phyloP scores from a whole-genome alignment of 495 filamentous ascomycete genomes.

The Xylaria sp. region DNA sequence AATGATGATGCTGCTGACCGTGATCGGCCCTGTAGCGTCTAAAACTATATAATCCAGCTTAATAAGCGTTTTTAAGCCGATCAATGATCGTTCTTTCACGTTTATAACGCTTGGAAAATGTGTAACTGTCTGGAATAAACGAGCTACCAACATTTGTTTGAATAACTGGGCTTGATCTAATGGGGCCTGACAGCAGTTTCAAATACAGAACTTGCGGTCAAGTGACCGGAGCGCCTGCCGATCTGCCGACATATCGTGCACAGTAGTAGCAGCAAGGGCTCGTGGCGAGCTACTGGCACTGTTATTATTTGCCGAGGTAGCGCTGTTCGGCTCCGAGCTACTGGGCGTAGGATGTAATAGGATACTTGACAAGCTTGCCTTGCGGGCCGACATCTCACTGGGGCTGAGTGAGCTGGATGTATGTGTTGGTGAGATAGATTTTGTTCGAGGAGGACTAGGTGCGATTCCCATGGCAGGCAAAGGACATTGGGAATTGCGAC shows the following conservation, averaged over 20 bases:
- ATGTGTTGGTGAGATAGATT: constrained; percentile 45
- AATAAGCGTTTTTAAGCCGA: background rate
- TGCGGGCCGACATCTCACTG: constrained; percentile 34
- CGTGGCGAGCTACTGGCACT: constrained; percentile 47
- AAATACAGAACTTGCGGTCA: constrained; percentile 57
- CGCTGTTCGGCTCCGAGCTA: constrained; percentile 50
- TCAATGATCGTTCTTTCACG: background rate
- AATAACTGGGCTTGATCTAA: background rate
- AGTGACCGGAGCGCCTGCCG: constrained; percentile 69
- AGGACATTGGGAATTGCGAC: constrained; percentile 41
- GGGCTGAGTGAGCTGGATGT: constrained; percentile 35
- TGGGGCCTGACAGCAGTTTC: background rate
- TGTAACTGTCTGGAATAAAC: background rate
- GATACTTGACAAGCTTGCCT: constrained; percentile 48
- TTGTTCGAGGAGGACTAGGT: constrained; percentile 40
- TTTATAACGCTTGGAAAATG: background rate
- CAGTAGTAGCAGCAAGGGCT: constrained; percentile 34
- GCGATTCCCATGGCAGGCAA: constrained; percentile 37
- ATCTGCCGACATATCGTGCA: constrained; percentile 65
- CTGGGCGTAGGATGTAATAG: constrained; percentile 42
- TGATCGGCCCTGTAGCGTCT: constrained; percentile 2
- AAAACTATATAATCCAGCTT: background rate
- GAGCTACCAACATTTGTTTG: background rate
- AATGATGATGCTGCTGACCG: constrained; percentile 30
- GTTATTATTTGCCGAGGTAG: constrained; percentile 42